Evolutionary conservation across 176 grass and related monocot genomes (phyloP).

Genomic region (Neostapfia colusana): DNA sequence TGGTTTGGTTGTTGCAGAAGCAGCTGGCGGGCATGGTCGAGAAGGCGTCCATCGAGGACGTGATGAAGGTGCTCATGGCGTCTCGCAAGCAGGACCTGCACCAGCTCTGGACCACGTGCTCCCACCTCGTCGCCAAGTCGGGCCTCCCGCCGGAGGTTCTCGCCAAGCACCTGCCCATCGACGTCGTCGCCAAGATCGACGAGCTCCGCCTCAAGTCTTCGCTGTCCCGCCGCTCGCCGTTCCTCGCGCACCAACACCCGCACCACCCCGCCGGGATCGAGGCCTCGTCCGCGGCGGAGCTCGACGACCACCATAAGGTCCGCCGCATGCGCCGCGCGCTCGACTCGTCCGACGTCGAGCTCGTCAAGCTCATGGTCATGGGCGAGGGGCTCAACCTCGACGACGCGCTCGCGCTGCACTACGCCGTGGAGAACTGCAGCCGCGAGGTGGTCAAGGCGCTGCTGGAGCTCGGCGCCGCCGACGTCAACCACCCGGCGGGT

Average conservation of each 20-base stretch:
- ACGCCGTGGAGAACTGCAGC: constrained; percentile 96
- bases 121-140: constrained; percentile 92
- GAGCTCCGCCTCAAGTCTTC: constrained; percentile 90
- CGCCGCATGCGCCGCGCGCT: constrained; percentile 97
- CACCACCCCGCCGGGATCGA: constrained; percentile 50
- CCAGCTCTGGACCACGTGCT: constrained; percentile 95
- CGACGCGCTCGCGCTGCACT: constrained; percentile 94
- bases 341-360: constrained; percentile 95
- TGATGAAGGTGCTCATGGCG: constrained; percentile 96
- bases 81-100: constrained; percentile 94
- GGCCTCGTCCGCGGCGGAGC: constrained; percentile 31
- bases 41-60: constrained; percentile 98
- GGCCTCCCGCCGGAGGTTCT: constrained; percentile 90
- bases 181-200: constrained; percentile 92
- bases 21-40: constrained; percentile 91
- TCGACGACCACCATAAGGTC: constrained; percentile 94
- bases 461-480: constrained; percentile 91
- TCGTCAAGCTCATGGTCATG: constrained; percentile 99
- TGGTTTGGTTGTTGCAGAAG: constrained; percentile 55
- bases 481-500: constrained; percentile 87
- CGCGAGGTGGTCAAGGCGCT: constrained; percentile 95
- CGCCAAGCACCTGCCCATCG: constrained; percentile 89
- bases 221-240: constrained; percentile 69
- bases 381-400: constrained; percentile 96
- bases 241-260: constrained; percentile 61